Conservation (phyloP, 371 early-diverging fungal genomes). For the Mortierella sp. region DNA sequence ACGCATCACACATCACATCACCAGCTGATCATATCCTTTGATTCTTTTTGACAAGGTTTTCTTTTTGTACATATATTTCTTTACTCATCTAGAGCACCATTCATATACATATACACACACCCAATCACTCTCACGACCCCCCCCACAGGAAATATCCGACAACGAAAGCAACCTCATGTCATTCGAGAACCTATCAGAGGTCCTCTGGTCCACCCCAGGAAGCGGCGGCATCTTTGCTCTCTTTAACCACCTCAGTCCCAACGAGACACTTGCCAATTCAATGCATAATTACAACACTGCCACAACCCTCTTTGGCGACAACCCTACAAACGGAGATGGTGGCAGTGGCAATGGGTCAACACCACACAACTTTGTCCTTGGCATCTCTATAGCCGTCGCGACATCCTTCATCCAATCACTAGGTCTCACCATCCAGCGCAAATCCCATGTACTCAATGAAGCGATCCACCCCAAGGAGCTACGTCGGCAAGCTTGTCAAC, state of each 20-base stretch:
- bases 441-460: slow-evolving; percentile 74
- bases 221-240: slow-evolving; percentile 40
- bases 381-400: slow-evolving; percentile 66
- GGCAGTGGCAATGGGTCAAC: background rate
- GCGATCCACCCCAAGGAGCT: slow-evolving; percentile 65
- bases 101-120: background rate
- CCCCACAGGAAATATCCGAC: background rate
- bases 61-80: background rate
- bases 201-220: slow-evolving; percentile 53
- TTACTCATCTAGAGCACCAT: background rate
- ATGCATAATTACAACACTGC: slow-evolving; percentile 11
- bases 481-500: slow-evolving; percentile 62
- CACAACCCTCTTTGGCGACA: slow-evolving; percentile 3
- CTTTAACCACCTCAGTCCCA: slow-evolving; percentile 15
- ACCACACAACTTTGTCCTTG: slow-evolving; percentile 55
- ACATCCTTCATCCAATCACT: slow-evolving; percentile 78
- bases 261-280: slow-evolving; percentile 1
- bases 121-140: background rate
- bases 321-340: slow-evolving; percentile 3
- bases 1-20: slow-evolving; percentile 1
- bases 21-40: background rate
- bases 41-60: background rate
- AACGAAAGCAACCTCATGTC: slow-evolving; percentile 34
- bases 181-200: slow-evolving; percentile 49
- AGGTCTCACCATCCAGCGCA: slow-evolving; percentile 80